A percentile compares a stretch with the other conserved stretches of the same genome.
Conservation (phyloP, 1,284 basidiomycete species). For the Sparassis latifolia region DNA sequence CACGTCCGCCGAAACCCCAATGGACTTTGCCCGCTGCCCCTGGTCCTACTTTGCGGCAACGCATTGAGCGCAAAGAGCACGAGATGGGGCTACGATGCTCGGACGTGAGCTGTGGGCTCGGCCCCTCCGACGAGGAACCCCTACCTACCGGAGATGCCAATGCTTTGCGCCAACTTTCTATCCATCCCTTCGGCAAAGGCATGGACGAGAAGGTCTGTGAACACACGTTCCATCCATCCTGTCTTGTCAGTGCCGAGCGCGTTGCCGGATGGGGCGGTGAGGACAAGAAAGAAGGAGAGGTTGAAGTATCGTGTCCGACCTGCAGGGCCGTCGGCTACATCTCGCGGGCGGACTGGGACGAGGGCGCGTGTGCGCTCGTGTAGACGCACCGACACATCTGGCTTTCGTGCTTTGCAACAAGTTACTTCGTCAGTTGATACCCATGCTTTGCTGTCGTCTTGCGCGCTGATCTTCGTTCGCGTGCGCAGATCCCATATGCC, state of each 20-base stretch:
- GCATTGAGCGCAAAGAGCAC: constrained; percentile 56
- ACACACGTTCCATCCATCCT: constrained; percentile 65
- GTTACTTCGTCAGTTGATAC: too few relatives aligned
- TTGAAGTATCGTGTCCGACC: constrained; percentile 63
- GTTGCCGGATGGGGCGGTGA: constrained; percentile 54
- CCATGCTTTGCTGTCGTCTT: too few relatives aligned
- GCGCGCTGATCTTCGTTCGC: too few relatives aligned
- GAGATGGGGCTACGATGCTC: constrained; percentile 64
- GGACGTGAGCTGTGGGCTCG: constrained; percentile 65
- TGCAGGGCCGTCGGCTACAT: constrained; percentile 57
- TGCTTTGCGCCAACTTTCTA: constrained; percentile 38
- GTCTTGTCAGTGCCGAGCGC: constrained; percentile 68
- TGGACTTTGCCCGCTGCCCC: constrained; percentile 34
- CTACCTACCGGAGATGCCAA: constrained; percentile 26
- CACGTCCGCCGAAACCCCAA: constrained; percentile 18
- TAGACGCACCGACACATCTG: constrained; percentile 4
- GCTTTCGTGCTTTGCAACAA: too few relatives aligned
- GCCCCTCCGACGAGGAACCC: constrained; percentile 72
- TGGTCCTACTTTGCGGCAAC: constrained; percentile 51
- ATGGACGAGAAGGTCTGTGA: constrained; percentile 35
- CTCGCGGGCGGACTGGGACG: constrained; percentile 54
- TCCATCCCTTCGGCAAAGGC: constrained; percentile 27
- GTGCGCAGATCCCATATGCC: too few relatives aligned
- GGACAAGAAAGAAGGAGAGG: constrained; percentile 30
- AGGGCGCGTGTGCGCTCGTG: constrained; percentile 31